Evolutionary conservation across 371 early-diverging fungal species (phyloP), one percentile per base, ranked within the genome.

Genomic region (Syncephalastrum monosporum): DNA sequence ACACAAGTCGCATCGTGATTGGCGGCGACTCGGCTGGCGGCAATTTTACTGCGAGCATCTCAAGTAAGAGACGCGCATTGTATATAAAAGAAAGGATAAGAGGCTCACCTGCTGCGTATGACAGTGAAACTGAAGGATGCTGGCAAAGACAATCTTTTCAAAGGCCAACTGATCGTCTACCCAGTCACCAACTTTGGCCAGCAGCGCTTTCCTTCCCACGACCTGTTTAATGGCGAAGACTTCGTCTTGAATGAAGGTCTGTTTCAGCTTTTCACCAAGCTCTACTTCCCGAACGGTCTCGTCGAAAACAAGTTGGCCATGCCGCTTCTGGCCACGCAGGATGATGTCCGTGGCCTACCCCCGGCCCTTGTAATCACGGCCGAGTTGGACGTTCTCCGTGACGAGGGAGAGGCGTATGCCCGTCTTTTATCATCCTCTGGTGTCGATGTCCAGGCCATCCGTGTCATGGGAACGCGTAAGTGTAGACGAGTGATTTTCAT

Each of bases 21-120:
- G 57, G 45, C 44, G 68, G 68, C 27, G 68, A 68, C 24, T 59
- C 59, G 7, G 61, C 51, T 12, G 64, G 64, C 19, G 65, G 61
- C 19, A 64, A 57, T 13, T 25, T 68, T 23, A 21, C 55, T 3
- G 64, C 61, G 14, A 57, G 43, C 13, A 21, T 57, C 12, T 43
- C 57, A 16, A 27, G 57, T 57, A 27, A 27, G 27, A 27, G 7
- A 57, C 41, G 59, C 15, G 4, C 7, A 5, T 45, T 21, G 27
- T 16, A 44, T 25, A 25, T 1, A 27, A 27, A 50, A 19, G 17
- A 42, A 16, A 41, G 33, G 1, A 25, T n/a, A 8, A 27, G 33
- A 12, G 2, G 21, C n/a, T 46, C 23, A 49, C 27, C 27, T 19
- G 47, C n/a, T 8, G 7, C 41, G 15, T 42, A 45, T 7, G 14